A percentile compares a stretch with the other conserved stretches of the same genome.
These are phyloP conservation scores for Aspergillus egyptiacus DNA, from an alignment of 495 filamentous ascomycete species.

Conservation along the genomic window DNA sequence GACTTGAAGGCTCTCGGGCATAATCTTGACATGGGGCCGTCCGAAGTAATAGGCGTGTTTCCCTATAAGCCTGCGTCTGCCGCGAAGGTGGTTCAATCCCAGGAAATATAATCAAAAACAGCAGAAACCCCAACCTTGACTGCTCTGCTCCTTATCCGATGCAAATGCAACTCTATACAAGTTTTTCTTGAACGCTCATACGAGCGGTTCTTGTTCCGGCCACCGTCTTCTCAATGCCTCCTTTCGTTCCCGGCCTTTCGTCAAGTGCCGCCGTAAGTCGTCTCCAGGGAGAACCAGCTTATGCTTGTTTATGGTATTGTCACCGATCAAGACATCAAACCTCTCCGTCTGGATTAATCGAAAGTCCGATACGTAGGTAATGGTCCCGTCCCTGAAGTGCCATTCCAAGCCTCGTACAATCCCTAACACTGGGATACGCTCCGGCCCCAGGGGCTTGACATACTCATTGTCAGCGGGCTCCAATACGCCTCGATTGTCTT, in stretches of 20 bases:
- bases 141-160: background rate
- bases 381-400: background rate
- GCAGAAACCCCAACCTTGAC: background rate
- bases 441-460: background rate
- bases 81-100: too few relatives aligned
- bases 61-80: background rate
- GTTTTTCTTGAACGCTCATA: background rate
- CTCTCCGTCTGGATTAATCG: background rate
- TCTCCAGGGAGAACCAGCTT: background rate
- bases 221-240: background rate
- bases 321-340: constrained; percentile 2
- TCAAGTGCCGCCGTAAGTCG: background rate
- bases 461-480: background rate
- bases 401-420: background rate
- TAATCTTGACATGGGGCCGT: too few relatives aligned
- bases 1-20: too few relatives aligned
- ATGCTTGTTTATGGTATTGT: background rate
- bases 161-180: background rate
- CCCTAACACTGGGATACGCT: background rate
- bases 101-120: background rate
- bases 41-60: background rate
- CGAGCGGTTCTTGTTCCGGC: background rate
- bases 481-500: background rate
- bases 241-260: background rate
- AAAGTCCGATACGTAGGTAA: background rate